Evolutionary conservation across 345 rosid genomes (phyloP).

Genomic region (Boechera retrofracta): DNA sequence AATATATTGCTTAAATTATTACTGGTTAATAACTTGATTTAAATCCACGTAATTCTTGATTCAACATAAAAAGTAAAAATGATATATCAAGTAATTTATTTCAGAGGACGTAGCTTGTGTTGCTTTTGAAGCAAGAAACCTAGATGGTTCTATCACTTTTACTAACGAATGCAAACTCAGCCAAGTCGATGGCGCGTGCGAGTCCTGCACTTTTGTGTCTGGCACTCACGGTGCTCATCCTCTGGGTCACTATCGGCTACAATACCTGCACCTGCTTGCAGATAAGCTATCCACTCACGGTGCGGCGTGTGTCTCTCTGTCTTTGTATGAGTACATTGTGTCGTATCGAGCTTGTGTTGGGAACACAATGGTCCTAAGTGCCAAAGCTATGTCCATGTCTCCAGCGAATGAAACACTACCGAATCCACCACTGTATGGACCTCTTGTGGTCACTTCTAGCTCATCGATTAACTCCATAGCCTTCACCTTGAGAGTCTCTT

Average conservation of each 20-base stretch:
- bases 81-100: background rate
- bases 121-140: slow-evolving; percentile 23
- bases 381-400: slow-evolving; percentile 87
- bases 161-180: slow-evolving; percentile 69
- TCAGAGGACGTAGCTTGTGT: background rate
- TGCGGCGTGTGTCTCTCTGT: slow-evolving; percentile 47
- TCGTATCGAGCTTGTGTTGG: slow-evolving; percentile 66
- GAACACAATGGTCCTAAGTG: slow-evolving; percentile 76
- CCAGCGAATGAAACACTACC: slow-evolving; percentile 86
- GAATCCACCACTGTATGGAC: slow-evolving; percentile 91
- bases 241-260: slow-evolving; percentile 82
- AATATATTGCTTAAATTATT: background rate
- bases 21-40: background rate
- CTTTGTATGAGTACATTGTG: slow-evolving; percentile 78
- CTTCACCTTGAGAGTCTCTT: slow-evolving; percentile 58
- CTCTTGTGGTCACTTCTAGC: slow-evolving; percentile 69
- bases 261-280: slow-evolving; percentile 88
- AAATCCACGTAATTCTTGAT: background rate
- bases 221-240: slow-evolving; percentile 81
- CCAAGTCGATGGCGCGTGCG: slow-evolving; percentile 87
- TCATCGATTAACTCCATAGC: slow-evolving; percentile 89
- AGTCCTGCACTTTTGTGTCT: slow-evolving; percentile 78
- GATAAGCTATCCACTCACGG: slow-evolving; percentile 81
- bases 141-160: slow-evolving; percentile 21
- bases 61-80: background rate